Base-by-base conservation (phyloP, 208 protist species). In the Leishmania braziliensis region DNA sequence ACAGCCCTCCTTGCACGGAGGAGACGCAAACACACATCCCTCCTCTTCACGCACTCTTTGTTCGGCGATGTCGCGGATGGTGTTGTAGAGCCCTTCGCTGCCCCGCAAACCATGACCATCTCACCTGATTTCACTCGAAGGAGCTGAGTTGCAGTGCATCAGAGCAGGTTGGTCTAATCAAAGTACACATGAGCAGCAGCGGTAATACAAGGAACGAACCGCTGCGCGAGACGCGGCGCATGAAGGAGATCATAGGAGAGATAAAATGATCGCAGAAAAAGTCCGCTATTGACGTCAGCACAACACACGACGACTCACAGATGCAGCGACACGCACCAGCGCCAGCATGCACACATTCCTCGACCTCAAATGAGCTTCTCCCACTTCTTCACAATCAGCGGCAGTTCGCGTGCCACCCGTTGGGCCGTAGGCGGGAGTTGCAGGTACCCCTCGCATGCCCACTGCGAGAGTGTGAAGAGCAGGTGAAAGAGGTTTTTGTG, bases 401-500 rank as follows among this genome's bases (percentile, higher is more conserved):
- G 92, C 23, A 96, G 81, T 53, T 94, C 90, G 14, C 74, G 81
- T 6, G 88, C 88, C 43, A 96, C 72, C 26, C 66, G 63, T 39
- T 84, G 86, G 33, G 82, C 48, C 0, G 65, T 56, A 8, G 46
- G 12, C 3, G 71, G 33, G 16, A 94, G 51, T 18, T 36, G 33
- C 1, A 82, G 56, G 46, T 79, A 80, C 0, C 86, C 87, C 78
- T 93, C 90, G 43, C 86, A 86, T 18, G 81, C 83, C 80, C 87
- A 83, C 83, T 90, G 84, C 39, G 88, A 86, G 29, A 96, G 83
- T 26, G 83, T 83, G 71, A 92, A 89, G 60, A 94, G 84, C 53
- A 92, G 58, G 58, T 85, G 86, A 33, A 87, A 86, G 46, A 96
- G 86, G 46, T 90, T 86, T 0, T 71, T 82, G 33, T 85, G 78